These are phyloP conservation scores for Sporisorium exsertum DNA, from an alignment of 1,284 basidiomycete genomes.

Conservation along the genomic window DNA sequence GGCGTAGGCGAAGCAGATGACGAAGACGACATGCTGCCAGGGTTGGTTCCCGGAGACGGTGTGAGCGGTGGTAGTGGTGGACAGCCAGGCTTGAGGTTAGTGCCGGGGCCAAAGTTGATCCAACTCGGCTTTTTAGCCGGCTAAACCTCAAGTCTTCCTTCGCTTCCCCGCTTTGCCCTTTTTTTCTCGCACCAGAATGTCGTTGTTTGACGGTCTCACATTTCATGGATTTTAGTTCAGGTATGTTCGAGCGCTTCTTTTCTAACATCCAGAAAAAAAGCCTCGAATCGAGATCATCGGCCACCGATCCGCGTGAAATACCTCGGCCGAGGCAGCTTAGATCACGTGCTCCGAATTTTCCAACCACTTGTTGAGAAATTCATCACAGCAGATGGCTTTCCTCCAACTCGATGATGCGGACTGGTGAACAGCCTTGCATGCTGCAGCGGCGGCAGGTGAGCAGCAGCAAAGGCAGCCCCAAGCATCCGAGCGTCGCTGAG, in stretches of 20 bases:
- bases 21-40: conserved; percentile 3
- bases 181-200: background rate
- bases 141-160: conserved; percentile 9
- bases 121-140: conserved; percentile 36
- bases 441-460: background rate
- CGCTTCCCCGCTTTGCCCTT: conserved; percentile 11
- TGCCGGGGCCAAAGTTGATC: too few species aligned
- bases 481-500: background rate
- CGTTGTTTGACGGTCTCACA: conserved; percentile 3
- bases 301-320: too few species aligned
- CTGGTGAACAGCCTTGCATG: background rate
- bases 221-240: too few species aligned
- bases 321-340: conserved; percentile 3
- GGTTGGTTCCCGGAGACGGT: too few species aligned
- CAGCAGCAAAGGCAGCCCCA: background rate
- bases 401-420: background rate
- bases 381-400: conserved; percentile 7
- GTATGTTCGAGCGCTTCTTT: background rate
- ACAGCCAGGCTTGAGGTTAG: too few species aligned
- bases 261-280: background rate
- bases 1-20: conserved; percentile 14
- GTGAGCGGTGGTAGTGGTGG: too few species aligned
- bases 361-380: background rate
- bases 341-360: background rate
- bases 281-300: background rate